phyloP scores from a whole-genome alignment of 129 eudicot species.

The Mikania micrantha region DNA sequence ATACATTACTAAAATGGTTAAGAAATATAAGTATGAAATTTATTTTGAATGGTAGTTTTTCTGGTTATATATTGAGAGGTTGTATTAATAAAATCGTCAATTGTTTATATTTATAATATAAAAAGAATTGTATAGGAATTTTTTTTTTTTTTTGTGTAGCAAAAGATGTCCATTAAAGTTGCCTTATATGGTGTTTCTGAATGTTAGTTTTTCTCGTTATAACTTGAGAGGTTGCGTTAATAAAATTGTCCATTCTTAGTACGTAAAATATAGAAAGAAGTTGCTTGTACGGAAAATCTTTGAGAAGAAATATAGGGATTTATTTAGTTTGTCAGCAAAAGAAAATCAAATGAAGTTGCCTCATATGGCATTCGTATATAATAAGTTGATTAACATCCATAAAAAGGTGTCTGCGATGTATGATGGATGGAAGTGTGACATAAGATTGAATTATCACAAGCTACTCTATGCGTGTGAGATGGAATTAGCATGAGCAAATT shows the following conservation, averaged over 20 bases:
- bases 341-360: background rate
- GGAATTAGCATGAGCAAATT: background rate
- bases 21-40: background rate
- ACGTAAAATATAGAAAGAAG: background rate
- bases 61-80: background rate
- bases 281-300: background rate
- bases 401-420: no score
- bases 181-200: no score
- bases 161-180: no score
- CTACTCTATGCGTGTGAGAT: background rate
- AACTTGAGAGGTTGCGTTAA: no score
- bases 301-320: conserved; percentile 4
- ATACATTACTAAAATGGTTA: background rate
- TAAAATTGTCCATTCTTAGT: background rate
- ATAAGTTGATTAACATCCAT: no score
- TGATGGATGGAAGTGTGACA: background rate
- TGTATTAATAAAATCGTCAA: no score
- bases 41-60: conserved; percentile 1
- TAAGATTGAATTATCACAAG: background rate
- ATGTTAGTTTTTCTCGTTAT: no score
- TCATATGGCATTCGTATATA: no score
- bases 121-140: no score
- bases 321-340: background rate
- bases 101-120: no score
- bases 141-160: no score